Evolutionary conservation across 768 basidiomycete species (phyloP).

Genomic region (Macrolepiota dolichaula): DNA sequence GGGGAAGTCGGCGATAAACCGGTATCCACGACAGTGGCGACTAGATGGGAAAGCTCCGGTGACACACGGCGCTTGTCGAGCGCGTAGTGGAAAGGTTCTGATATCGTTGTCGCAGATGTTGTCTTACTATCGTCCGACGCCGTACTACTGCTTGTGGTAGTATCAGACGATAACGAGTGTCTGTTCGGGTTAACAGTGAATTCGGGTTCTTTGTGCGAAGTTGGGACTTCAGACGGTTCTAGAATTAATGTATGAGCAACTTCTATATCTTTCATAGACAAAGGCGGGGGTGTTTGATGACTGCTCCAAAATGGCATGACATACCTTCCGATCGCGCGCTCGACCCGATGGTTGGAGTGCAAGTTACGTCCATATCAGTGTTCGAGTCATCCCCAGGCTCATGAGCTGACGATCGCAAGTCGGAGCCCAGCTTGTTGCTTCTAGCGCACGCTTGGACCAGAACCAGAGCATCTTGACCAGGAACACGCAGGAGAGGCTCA

Average conservation of each 20-base stretch:
- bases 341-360: background rate
- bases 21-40: background rate
- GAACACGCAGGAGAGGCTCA: constrained; percentile 1
- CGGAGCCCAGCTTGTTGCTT: background rate
- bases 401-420: background rate
- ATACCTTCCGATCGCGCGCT: background rate
- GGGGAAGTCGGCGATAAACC: constrained; percentile 9
- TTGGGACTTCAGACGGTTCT: background rate
- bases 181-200: constrained; percentile 9
- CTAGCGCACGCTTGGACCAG: constrained; percentile 1
- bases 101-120: constrained; percentile 6
- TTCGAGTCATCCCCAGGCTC: background rate
- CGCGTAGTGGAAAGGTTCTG: background rate
- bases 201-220: background rate
- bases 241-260: background rate
- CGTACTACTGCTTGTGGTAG: constrained; percentile 13
- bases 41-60: background rate
- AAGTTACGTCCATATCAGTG: background rate
- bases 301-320: background rate
- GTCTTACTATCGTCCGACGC: constrained; percentile 2
- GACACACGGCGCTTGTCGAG: background rate
- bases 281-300: background rate
- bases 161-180: constrained; percentile 17
- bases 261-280: background rate
- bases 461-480: background rate